Evolutionary conservation across 208 protist species (phyloP), one percentile per base, ranked within the genome.

Genomic region (Crithidia bombi): DNA sequence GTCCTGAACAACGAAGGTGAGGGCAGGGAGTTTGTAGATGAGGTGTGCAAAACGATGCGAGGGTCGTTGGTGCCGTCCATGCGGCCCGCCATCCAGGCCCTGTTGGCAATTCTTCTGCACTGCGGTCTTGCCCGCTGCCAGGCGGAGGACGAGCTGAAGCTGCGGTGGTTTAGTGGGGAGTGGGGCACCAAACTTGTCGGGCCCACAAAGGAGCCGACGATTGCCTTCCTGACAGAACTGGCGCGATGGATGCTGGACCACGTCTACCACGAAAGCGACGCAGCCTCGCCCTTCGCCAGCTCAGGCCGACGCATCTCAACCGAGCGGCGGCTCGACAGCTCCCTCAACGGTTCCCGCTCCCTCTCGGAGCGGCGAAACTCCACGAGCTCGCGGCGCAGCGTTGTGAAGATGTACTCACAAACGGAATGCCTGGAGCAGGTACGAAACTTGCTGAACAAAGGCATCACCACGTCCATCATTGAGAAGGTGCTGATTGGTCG

Each of bases 131-230:
- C 58, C 39, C 64, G 69, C 47, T 78, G 86, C 43, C 82, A 92
- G 50, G 90, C 90, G 14, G 82, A 87, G 38, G 88, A 93, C 43
- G 90, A 94, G 70, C 79, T 97, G 50, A 91, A 90, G 76, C 70
- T 92, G 47, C 75, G 87, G 21, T 95, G 92, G 92, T 93, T 97
- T 50, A 93, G 85, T 62, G 85, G 89, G 14, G 89, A 97, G 65
- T 97, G 92, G 90, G 89, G 90, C 56, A 85, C 70, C 32, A 81
- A 82, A 74, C 77, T 97, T 36, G 88, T 95, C 61, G 89, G 92
- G 0, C 61, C 64, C 28, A 79, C 65, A 9, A 82, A 89, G 35
- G 83, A 92, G 39, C 39, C 66, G n/a, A 80, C 85, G 21, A 83
- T 80, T 15, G 72, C 78, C 26, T 85, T 81, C 5, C 72, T 97